Conservation (phyloP, 768 basidiomycete species). For the Mycena metata region DNA sequence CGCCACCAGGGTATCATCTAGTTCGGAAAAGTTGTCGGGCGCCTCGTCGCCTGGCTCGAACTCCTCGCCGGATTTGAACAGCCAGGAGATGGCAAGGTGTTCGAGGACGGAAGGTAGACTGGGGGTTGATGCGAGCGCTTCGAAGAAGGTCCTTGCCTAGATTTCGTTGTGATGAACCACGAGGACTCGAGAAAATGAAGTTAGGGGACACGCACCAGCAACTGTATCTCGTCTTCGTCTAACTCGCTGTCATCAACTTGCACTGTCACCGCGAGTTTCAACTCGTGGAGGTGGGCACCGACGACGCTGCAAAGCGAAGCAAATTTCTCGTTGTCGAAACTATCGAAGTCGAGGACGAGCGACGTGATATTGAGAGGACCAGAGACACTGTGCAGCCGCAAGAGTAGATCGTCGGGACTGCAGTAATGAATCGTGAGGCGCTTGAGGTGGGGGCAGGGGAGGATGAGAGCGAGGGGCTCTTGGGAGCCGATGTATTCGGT, state of each 20-base stretch:
- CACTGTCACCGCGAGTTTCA: neutral
- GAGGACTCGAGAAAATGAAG: no score
- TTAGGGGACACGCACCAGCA: neutral
- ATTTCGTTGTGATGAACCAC: neutral
- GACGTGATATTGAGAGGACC: neutral
- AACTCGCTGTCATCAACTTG: neutral
- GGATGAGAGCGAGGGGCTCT: neutral
- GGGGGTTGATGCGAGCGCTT: neutral
- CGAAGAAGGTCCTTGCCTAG: constrained; percentile 3
- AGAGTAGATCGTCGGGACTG: neutral
- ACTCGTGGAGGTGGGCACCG: neutral
- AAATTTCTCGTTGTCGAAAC: neutral
- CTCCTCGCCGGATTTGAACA: neutral
- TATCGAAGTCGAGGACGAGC: neutral
- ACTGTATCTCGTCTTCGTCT: neutral
- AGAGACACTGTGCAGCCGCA: neutral
- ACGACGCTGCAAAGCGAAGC: neutral
- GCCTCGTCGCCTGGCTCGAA: neutral
- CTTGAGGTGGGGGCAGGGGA: neutral
- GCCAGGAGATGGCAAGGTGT: neutral
- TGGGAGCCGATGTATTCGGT: neutral
- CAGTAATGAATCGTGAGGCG: neutral
- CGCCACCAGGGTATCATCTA: neutral
- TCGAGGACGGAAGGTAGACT: constrained; percentile 1
- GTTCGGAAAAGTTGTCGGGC: neutral